Evolutionary conservation across 176 grass and related monocot genomes (phyloP).

Genomic region (Cymbopogon citratus): DNA sequence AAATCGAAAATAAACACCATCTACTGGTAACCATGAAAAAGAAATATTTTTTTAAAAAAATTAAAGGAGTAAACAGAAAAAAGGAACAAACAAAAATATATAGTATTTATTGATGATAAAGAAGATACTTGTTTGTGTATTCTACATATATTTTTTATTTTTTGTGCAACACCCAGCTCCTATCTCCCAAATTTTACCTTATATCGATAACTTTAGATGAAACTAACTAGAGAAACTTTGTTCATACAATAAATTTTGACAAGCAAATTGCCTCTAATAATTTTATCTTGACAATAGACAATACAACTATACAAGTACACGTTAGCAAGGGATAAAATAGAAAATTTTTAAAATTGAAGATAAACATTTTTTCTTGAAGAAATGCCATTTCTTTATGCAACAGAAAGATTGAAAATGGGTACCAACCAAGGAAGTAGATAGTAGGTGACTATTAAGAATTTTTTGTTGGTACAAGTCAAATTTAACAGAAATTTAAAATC

Average conservation of each 20-base stretch:
- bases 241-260: no score
- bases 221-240: no score
- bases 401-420: background rate
- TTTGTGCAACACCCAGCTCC: no score
- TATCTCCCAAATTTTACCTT: no score
- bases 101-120: no score
- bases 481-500: background rate
- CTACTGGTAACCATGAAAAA: background rate
- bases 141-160: no score
- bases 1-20: background rate
- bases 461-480: background rate
- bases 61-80: background rate
- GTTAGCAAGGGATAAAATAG: background rate
- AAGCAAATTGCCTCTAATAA: no score
- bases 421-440: background rate
- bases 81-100: no score
- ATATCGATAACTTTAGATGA: no score
- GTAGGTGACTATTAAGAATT: background rate
- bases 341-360: background rate
- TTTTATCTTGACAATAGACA: no score
- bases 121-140: no score
- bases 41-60: background rate
- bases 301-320: background rate
- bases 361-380: background rate
- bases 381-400: background rate